phyloP scores from a whole-genome alignment of 257 asterid genomes.

The Linderniella brevidens region DNA sequence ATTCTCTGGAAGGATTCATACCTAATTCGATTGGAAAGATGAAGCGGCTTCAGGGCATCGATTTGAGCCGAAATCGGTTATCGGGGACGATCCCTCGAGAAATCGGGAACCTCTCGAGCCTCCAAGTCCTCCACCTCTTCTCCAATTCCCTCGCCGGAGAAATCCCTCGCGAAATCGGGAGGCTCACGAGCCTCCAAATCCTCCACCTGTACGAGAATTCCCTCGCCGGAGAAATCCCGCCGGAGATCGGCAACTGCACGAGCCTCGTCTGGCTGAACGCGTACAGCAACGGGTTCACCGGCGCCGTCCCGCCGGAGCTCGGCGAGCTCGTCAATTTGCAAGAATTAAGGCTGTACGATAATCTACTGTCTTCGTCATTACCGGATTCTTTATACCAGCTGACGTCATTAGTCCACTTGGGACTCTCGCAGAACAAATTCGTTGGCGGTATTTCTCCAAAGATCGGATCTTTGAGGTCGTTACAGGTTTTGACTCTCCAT shows the following conservation, averaged over 20 bases:
- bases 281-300: conserved; percentile 33
- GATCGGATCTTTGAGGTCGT: conserved; percentile 34
- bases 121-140: conserved; percentile 46
- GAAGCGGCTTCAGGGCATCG: conserved; percentile 27
- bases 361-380: conserved; percentile 44
- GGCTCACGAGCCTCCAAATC: conserved; percentile 23
- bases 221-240: conserved; percentile 53
- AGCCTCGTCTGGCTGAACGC: conserved; percentile 28
- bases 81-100: conserved; percentile 20
- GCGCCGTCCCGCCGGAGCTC: conserved; percentile 44
- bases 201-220: conserved; percentile 38
- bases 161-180: conserved; percentile 52
- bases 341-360: conserved; percentile 25
- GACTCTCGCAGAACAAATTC: conserved; percentile 42
- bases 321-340: conserved; percentile 35
- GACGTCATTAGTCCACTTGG: conserved; percentile 30
- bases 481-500: conserved; percentile 60
- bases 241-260: conserved; percentile 32
- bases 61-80: conserved; percentile 17
- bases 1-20: conserved; percentile 36
- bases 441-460: conserved; percentile 19
- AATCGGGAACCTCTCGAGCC: conserved; percentile 23
- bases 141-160: conserved; percentile 39
- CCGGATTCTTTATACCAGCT: conserved; percentile 40
- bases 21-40: conserved; percentile 43